Percentiles rank a stretch among this genome's conserved stretches.
phyloP scores from a whole-genome alignment of 805 yeast species.

The Torulaspora gathmanii region DNA sequence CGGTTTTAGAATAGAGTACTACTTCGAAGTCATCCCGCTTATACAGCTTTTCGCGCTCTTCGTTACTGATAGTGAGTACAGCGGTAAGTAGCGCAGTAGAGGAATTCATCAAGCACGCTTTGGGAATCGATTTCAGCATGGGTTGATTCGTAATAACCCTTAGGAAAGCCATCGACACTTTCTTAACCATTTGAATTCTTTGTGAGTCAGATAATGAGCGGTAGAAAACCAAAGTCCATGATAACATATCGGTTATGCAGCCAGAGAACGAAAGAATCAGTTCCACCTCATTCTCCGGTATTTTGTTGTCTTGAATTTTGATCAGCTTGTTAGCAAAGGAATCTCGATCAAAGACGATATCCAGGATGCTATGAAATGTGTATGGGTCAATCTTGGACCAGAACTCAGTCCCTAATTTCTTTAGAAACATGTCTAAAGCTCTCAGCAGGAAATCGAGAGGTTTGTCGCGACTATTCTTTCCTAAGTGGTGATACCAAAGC shows the following conservation, averaged over 20 bases:
- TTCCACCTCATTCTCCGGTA: slow-evolving; percentile 31
- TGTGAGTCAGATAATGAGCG: slow-evolving; percentile 46
- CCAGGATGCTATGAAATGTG: slow-evolving; percentile 52
- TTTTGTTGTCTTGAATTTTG: slow-evolving; percentile 25
- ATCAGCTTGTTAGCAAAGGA: slow-evolving; percentile 40
- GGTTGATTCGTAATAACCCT: slow-evolving; percentile 35
- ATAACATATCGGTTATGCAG: slow-evolving; percentile 42
- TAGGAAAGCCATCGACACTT: slow-evolving; percentile 46
- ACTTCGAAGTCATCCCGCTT: slow-evolving; percentile 34
- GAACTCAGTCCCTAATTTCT: slow-evolving; percentile 41
- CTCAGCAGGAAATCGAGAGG: slow-evolving; percentile 52
- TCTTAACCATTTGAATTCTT: slow-evolving; percentile 49
- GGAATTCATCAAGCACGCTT: slow-evolving; percentile 36
- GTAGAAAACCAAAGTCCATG: slow-evolving; percentile 52
- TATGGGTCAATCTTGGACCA: slow-evolving; percentile 56
- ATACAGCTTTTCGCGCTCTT: slow-evolving; percentile 29
- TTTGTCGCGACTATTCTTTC: slow-evolving; percentile 28
- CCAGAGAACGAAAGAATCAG: slow-evolving; percentile 29
- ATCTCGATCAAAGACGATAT: slow-evolving; percentile 54
- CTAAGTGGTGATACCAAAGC: slow-evolving; percentile 33
- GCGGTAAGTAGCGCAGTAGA: slow-evolving; percentile 36
- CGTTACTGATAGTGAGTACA: slow-evolving; percentile 28
- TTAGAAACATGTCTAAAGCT: slow-evolving; percentile 44
- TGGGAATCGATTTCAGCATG: slow-evolving; percentile 26
- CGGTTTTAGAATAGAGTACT: slow-evolving; percentile 44